Percentiles rank a stretch among this genome's conserved stretches.
phyloP scores from a whole-genome alignment of 208 protist genomes.

The Trypanosoma grayi region DNA sequence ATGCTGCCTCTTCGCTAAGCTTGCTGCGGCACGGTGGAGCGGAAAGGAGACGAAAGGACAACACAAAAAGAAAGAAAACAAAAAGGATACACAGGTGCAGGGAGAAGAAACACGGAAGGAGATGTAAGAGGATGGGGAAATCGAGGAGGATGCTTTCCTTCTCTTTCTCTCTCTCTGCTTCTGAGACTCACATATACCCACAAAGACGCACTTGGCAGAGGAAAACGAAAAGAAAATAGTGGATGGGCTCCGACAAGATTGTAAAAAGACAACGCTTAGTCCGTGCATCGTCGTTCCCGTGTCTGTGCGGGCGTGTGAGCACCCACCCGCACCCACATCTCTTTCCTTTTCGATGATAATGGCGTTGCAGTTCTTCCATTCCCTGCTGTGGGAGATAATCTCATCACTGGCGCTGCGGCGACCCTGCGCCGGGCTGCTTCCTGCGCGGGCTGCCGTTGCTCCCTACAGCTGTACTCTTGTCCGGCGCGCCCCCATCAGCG shows the following conservation, averaged over 20 bases:
- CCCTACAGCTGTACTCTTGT: not conserved
- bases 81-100: not conserved
- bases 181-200: no score
- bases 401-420: constrained; percentile 11
- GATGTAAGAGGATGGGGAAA: not conserved
- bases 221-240: no score
- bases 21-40: not conserved
- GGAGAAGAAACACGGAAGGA: not conserved
- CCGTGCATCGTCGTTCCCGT: no score
- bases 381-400: no score
- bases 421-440: constrained; percentile 5
- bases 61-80: not conserved
- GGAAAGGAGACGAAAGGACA: not conserved
- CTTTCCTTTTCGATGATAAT: not conserved
- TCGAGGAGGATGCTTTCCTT: no score
- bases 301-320: no score
- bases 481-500: not conserved
- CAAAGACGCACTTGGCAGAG: no score
- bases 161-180: no score
- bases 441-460: constrained; percentile 10
- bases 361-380: constrained; percentile 16
- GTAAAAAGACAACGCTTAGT: no score
- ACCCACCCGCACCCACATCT: not conserved
- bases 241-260: no score
- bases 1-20: no score